A percentile compares a stretch with the other conserved stretches of the same genome.
These are phyloP conservation scores for Podochytrium sp. DNA, from an alignment of 192 early-diverging fungal genomes.

Conservation along the genomic window DNA sequence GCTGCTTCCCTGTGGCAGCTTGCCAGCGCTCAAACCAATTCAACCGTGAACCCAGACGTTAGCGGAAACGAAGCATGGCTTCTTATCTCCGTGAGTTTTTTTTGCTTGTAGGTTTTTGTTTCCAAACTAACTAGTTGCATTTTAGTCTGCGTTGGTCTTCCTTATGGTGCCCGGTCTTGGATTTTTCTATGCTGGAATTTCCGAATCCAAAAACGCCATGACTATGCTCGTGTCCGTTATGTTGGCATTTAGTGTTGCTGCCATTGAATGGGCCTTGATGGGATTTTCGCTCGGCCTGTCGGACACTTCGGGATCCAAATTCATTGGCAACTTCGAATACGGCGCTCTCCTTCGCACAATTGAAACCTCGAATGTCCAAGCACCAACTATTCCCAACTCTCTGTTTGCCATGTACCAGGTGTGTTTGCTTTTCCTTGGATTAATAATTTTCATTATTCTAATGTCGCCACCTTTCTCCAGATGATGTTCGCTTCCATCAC, in stretches of 20 bases:
- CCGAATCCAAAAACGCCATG: conserved; percentile 81
- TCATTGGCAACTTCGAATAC: conserved; percentile 84
- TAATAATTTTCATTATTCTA: too few relatives aligned
- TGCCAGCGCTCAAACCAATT: too few relatives aligned
- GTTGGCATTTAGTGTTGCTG: conserved; percentile 75
- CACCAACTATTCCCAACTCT: neutral
- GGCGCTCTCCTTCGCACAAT: conserved; percentile 66
- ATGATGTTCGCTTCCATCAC: conserved; percentile 91
- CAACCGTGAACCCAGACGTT: neutral
- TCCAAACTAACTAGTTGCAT: neutral
- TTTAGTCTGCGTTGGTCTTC: conserved; percentile 71
- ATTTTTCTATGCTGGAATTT: conserved; percentile 90
- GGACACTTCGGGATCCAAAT: conserved; percentile 8
- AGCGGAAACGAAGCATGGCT: neutral
- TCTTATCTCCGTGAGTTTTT: neutral
- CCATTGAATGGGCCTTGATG: conserved; percentile 76
- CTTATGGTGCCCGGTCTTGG: conserved; percentile 88
- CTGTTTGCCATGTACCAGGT: neutral
- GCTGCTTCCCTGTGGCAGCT: too few relatives aligned
- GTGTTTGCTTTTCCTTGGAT: conserved; percentile 52
- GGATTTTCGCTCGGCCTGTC: conserved; percentile 58
- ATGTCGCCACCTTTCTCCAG: conserved; percentile 70
- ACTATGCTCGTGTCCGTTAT: conserved; percentile 80
- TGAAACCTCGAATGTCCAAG: neutral
- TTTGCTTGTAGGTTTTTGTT: too few relatives aligned